Evolutionary conservation across 768 basidiomycete genomes (phyloP).

Genomic region (Termitomyces sp.): DNA sequence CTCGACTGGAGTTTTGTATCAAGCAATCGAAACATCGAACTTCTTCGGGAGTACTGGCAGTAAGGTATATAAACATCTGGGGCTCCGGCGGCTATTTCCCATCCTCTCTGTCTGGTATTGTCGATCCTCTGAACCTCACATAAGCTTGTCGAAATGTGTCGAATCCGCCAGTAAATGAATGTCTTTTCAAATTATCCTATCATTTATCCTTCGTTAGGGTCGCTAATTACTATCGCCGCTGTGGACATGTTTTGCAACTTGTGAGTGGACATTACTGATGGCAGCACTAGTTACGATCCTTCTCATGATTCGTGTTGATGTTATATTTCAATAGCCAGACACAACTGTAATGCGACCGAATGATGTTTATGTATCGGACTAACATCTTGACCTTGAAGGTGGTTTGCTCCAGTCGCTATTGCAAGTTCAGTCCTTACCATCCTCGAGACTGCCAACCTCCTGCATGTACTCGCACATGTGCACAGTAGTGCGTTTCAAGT

Average conservation of each 20-base stretch:
- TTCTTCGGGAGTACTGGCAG: background rate
- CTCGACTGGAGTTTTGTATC: background rate
- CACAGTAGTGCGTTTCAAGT: slow-evolving; percentile 36
- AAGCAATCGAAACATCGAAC: background rate
- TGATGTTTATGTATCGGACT: background rate
- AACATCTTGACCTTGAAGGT: background rate
- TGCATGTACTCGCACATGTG: slow-evolving; percentile 31
- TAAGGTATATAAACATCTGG: background rate
- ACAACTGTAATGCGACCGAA: background rate
- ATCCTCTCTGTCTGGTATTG: background rate
- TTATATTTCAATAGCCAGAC: background rate
- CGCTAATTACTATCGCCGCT: slow-evolving; percentile 7
- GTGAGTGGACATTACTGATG: background rate
- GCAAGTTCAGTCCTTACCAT: slow-evolving; percentile 49
- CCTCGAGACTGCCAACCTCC: slow-evolving; percentile 36
- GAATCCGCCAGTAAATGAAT: slow-evolving; percentile 8
- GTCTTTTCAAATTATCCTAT: background rate
- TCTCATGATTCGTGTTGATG: background rate
- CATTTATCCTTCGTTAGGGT: slow-evolving; percentile 1
- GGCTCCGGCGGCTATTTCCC: background rate
- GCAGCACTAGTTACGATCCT: background rate
- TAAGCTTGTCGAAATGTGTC: slow-evolving; percentile 4
- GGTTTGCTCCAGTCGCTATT: slow-evolving; percentile 24
- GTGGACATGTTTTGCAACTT: slow-evolving; percentile 9
- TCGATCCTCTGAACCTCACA: background rate